Conservation (phyloP, 345 rosid species). For the Camelina hispida region DNA sequence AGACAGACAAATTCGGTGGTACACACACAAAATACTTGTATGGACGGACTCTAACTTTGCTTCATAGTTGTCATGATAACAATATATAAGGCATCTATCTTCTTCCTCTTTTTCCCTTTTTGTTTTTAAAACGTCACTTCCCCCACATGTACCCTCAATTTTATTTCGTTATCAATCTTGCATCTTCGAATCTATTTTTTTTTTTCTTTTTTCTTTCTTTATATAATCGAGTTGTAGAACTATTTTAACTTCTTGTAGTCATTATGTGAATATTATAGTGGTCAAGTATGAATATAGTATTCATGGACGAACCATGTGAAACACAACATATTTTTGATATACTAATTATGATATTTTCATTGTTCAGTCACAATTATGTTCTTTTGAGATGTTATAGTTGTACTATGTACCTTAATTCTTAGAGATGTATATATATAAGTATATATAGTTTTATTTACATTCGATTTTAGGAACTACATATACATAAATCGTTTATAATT, state of each 20-base stretch:
- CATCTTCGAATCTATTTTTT: constrained; percentile 41
- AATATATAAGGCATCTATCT: constrained; percentile 40
- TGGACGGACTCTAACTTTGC: constrained; percentile 43
- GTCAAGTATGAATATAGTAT: neutral
- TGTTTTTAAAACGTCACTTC: constrained; percentile 43
- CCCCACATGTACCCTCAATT: constrained; percentile 37
- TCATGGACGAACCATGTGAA: constrained; percentile 12
- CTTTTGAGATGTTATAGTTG: neutral
- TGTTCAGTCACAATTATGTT: neutral
- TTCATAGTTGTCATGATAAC: constrained; percentile 44
- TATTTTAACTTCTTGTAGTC: constrained; percentile 5
- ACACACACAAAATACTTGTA: constrained; percentile 41
- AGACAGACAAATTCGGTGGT: constrained; percentile 49
- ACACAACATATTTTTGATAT: neutral
- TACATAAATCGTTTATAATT: no score
- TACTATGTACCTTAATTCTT: neutral
- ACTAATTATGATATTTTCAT: neutral
- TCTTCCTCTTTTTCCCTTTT: constrained; percentile 37
- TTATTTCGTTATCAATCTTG: constrained; percentile 40
- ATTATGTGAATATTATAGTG: constrained; percentile 19
- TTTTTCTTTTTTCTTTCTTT: neutral
- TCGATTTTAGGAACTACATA: no score
- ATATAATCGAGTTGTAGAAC: neutral
- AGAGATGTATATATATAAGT: neutral
- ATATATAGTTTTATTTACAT: no score